Percentiles rank a stretch among this genome's conserved stretches.
These are phyloP conservation scores for Peribolospora baueri DNA, from an alignment of 768 basidiomycete genomes.

Conservation along the genomic window DNA sequence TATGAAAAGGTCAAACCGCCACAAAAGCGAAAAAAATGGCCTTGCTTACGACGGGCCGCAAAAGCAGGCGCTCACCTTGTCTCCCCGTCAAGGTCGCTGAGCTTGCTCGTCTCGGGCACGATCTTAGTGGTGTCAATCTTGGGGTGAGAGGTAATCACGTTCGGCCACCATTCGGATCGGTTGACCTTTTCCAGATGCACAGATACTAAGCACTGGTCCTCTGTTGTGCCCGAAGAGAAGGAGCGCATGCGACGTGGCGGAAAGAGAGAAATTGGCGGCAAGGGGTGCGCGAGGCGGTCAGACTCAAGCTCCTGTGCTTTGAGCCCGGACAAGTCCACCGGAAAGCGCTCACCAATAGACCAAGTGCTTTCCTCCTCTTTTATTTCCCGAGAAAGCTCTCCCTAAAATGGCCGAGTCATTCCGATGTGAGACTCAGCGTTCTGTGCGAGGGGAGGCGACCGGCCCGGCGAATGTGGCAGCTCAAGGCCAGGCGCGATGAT, in stretches of 20 bases:
- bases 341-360: too few relatives aligned
- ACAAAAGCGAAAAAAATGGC: neutral
- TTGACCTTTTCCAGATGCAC: conserved; percentile 72
- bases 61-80: conserved; percentile 36
- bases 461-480: conserved; percentile 27
- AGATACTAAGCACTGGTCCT: conserved; percentile 46
- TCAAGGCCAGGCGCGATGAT: conserved; percentile 88
- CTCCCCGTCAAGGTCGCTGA: conserved; percentile 87
- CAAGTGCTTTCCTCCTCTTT: too few relatives aligned
- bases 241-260: neutral
- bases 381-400: too few relatives aligned
- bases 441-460: neutral
- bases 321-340: too few relatives aligned
- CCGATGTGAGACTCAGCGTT: neutral
- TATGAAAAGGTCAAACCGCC: neutral
- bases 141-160: conserved; percentile 78
- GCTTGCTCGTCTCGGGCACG: conserved; percentile 76
- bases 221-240: conserved; percentile 21
- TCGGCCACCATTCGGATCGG: conserved; percentile 88
- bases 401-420: too few relatives aligned
- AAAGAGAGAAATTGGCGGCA: conserved; percentile 7
- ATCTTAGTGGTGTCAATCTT: conserved; percentile 95
- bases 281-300: too few relatives aligned
- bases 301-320: too few relatives aligned
- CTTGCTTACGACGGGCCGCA: neutral